Base-by-base conservation (phyloP, 2,329 filamentous ascomycete genomes). In the Colletotrichum caudatum region DNA sequence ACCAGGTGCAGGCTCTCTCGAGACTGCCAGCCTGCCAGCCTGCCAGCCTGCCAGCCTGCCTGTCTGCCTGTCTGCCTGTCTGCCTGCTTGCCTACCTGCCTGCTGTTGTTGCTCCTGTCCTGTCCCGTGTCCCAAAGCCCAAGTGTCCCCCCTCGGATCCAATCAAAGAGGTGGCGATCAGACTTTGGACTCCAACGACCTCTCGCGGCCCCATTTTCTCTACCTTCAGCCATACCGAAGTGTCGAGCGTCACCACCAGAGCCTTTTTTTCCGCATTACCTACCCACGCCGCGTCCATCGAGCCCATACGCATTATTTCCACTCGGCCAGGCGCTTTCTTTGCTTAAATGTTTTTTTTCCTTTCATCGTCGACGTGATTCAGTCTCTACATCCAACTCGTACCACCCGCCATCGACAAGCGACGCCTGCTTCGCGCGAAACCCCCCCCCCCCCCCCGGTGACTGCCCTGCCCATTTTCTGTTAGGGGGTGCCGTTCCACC, bases 151-250 rank as follows among this genome's bases (percentile, higher is more conserved):
- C 39, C 37, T 69, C 65, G 70, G 39, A 68, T 74, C 83, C 80
- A 82, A 82, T 82, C 78, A 81, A 66, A 66, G 56, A 29, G 37
- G 74, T 72, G 75, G 75, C 79, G 77, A 80, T 81, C 79, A 79
- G 78, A 80, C 79, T 79, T 80, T 72, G 79, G 77, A 78, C 67
- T 72, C 64, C 72, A 69, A 72, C 61, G 72, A 69, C 69, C 69
- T 65, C 64, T 72, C 50, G 66, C 61, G 69, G 70, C 66, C 70
- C 70, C 70, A 58, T 72, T 72, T 71, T 50, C 67, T 35, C 67
- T 35, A 66, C 70, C 61, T 63, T 66, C 59, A 63, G 66, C 67
- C 67, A 72, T 71, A 71, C 61, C 56, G 62, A 62, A 72, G 62
- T 46, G 56, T 70, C 66, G 66, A 71, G 70, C 63, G 66, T 72